Base-by-base conservation (phyloP, 202 grass and related monocot species). In the Carex sylvatica region DNA sequence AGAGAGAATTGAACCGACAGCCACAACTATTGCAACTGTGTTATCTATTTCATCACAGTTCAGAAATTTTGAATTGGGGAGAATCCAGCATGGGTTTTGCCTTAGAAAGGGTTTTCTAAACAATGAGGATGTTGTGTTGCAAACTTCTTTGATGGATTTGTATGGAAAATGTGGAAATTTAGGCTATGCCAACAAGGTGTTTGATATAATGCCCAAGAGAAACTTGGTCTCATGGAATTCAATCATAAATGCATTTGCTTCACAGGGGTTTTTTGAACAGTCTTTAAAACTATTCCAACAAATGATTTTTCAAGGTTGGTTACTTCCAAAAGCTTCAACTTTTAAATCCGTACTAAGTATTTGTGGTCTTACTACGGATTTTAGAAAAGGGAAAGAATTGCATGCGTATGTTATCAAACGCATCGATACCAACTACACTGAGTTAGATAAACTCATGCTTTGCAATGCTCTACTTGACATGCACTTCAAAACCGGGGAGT, bases 381-480 rank as follows among this genome's bases (percentile, higher is more conserved):
- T 86, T 6, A 15, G 26, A 2, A 82, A 86, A 66, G 85, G 85
- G 26, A 86, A 55, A 73, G 78, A 86, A 53, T 54, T 82, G 2
- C 85, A 86, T 65, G 85, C 78, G 7, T 86, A 74, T 31, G 65
- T 82, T 51, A 42, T 75, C 15, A 86, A 82, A 75, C 74, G 44
- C 16, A 38, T 54, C 23, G 35, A 38, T 18, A 18, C 71, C 15
- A 20, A 52, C 18, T 40, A 53, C 7, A 23, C 35, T 24, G 42
- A 49, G 69, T 49, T 72, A 6, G 69, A 72, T 72, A 87, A 93
- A 30, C 4, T 91, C 10, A 79, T 84, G 80, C 73, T 91, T 63
- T 88, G 64, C 63, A 97, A 97, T 84, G 84, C 93, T 63, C 78
- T 93, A 47, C 83, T 97, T 56, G 91, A 93, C 83, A 97, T 97